phyloP scores from a whole-genome alignment of 2,329 filamentous ascomycete genomes.

The Fusarium sambucinum region DNA sequence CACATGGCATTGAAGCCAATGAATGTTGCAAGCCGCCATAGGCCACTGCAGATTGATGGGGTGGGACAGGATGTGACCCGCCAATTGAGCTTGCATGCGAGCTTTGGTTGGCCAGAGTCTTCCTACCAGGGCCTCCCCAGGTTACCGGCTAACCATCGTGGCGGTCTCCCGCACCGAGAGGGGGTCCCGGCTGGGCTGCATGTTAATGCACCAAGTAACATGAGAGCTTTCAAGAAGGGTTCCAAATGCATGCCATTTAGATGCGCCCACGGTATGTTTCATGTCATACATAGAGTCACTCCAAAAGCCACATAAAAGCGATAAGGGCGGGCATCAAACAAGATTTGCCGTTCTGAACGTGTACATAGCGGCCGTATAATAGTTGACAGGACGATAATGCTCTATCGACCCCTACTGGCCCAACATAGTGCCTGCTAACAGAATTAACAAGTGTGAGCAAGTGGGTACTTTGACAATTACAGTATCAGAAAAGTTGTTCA shows the following conservation, averaged over 20 bases:
- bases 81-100: neutral
- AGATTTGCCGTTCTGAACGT: neutral
- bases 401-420: neutral
- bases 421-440: neutral
- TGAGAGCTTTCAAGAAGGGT: constrained; percentile 27
- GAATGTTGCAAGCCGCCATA: constrained; percentile 20
- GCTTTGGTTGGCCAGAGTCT: constrained; percentile 28
- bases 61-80: constrained; percentile 13
- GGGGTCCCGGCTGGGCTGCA: constrained; percentile 19
- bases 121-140: constrained; percentile 25
- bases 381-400: neutral
- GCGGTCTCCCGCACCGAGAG: constrained; percentile 33
- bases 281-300: neutral
- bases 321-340: neutral
- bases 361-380: too few species aligned
- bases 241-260: constrained; percentile 15
- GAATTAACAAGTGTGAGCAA: neutral
- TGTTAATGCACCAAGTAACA: constrained; percentile 31
- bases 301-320: neutral
- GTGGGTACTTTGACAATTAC: too few species aligned
- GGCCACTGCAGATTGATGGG: constrained; percentile 29
- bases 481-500: too few species aligned
- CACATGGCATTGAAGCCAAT: constrained; percentile 22
- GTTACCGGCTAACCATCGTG: constrained; percentile 34
- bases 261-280: neutral